phyloP scores from a whole-genome alignment of 495 filamentous ascomycete genomes.

The Aspergillus campestris region DNA sequence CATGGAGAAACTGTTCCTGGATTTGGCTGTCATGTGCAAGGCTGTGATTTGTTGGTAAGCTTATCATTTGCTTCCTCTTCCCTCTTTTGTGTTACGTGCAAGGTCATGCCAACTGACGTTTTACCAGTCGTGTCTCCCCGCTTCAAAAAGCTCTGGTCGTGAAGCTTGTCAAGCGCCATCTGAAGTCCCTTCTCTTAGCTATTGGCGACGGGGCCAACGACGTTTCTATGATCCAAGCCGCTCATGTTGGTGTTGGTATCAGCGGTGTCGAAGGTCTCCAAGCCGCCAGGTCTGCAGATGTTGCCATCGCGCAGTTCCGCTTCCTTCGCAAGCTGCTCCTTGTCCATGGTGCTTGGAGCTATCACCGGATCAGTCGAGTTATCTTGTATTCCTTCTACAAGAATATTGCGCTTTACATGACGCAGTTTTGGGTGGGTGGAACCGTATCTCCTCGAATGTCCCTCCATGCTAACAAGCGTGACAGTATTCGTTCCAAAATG shows the following conservation, averaged over 20 bases:
- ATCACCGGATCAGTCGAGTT: conserved; percentile 91
- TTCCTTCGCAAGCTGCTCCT: conserved; percentile 91
- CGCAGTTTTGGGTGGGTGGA: conserved; percentile 86
- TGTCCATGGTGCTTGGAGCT: conserved; percentile 96
- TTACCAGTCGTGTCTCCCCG: conserved; percentile 79
- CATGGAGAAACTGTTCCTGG: conserved; percentile 86
- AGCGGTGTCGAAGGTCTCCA: conserved; percentile 98
- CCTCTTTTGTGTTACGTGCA: neutral
- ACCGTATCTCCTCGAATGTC: neutral
- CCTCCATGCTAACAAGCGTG: conserved; percentile 25
- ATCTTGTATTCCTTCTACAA: conserved; percentile 99
- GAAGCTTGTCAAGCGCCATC: conserved; percentile 95
- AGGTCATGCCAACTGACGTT: conserved; percentile 6
- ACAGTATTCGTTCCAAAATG: conserved; percentile 94
- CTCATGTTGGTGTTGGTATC: conserved; percentile 97
- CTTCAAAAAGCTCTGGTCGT: conserved; percentile 97
- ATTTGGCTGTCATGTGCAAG: conserved; percentile 92
- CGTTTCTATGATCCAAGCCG: conserved; percentile 99
- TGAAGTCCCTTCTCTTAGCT: conserved; percentile 84
- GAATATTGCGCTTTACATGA: conserved; percentile 97
- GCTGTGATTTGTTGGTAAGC: conserved; percentile 91
- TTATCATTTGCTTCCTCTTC: neutral
- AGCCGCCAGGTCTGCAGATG: conserved; percentile 91
- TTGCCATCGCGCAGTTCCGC: conserved; percentile 93
- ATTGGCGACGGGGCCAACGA: conserved; percentile 99